Base-by-base conservation (phyloP, 2,329 filamentous ascomycete species). In the Fusarium haematococcum region DNA sequence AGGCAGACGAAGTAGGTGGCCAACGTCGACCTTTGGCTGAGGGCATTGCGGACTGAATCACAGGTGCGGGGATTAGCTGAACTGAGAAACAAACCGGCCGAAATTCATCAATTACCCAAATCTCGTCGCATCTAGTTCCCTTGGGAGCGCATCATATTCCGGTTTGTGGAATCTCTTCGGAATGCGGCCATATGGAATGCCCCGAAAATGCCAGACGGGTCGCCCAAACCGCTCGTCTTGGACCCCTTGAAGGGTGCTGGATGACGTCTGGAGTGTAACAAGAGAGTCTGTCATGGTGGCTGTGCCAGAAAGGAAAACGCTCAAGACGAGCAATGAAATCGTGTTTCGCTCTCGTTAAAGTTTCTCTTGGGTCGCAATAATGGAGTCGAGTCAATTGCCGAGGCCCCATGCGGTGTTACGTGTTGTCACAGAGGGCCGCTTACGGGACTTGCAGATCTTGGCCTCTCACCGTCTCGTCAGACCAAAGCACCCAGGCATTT, bases 1-100 rank as follows among this genome's bases (percentile, higher is more conserved):
- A 0, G 85, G 85, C 2, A 86, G 80, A 9, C 85, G 84, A 25
- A 86, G 73, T n/a, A 86, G 73, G 68, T 86, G 82, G 1, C 84
- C 81, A 1, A 85, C 80, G 33, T 86, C 85, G 2, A 85, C 69
- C 18, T 80, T 67, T 2, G 78, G 77, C 57, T 86, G 85, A 4
- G 85, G 85, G 43, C 85, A 86, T 66, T 80, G 80, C 2, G 85
- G 84, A 4, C 84, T 85, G 0, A 2, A 1, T 4, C 18, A 9
- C 2, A n/a, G 23, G 10, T 1, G 23, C 14, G 13, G 8, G 2
- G 30, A n/a, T 54, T 32, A 54, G 48, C 27, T 13, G 48, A 14
- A 32, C 6, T n/a, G 6, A 14, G 13, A 9, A 10, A 32, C 2
- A 6, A 32, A 14, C 6, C 20, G 27, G 4, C 18, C 6, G 10